These are phyloP conservation scores for Fusarium annulatum DNA, from an alignment of 2,329 filamentous ascomycete species.

Conservation along the genomic window DNA sequence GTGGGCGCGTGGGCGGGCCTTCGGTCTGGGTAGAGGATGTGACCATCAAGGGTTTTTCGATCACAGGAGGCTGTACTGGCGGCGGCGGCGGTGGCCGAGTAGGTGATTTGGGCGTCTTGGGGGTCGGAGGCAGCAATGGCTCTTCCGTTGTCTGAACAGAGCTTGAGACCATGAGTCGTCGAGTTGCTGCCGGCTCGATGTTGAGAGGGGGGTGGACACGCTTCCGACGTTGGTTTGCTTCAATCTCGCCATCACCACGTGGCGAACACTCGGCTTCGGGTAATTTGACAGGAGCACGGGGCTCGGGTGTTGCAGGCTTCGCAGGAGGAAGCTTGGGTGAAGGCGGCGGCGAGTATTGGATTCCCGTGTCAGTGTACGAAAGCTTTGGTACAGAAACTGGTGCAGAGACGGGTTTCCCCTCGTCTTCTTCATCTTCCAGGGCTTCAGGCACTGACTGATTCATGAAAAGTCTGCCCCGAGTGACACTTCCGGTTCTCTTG, in stretches of 20 bases:
- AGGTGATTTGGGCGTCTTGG: slow-evolving; percentile 58
- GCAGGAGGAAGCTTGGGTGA: slow-evolving; percentile 68
- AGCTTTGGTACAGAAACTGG: slow-evolving; percentile 52
- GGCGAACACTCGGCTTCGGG: slow-evolving; percentile 57
- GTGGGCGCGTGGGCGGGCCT: slow-evolving; percentile 16
- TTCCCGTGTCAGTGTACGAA: slow-evolving; percentile 77
- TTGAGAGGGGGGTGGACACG: slow-evolving; percentile 67
- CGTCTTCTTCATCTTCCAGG: slow-evolving; percentile 66
- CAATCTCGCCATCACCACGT: slow-evolving; percentile 68
- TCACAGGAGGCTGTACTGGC: slow-evolving; percentile 45
- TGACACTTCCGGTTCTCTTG: slow-evolving; percentile 65
- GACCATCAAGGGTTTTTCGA: slow-evolving; percentile 55
- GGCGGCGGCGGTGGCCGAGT: slow-evolving; percentile 54
- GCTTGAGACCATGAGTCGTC: slow-evolving; percentile 70
- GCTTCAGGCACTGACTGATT: slow-evolving; percentile 67
- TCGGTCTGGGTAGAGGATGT: slow-evolving; percentile 73
- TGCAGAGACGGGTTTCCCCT: slow-evolving; percentile 55
- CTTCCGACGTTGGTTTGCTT: slow-evolving; percentile 80
- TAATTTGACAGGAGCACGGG: slow-evolving; percentile 52
- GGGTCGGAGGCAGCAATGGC: slow-evolving; percentile 74
- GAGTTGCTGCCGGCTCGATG: slow-evolving; percentile 57
- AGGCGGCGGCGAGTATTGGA: slow-evolving; percentile 86
- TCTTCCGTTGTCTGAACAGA: slow-evolving; percentile 71
- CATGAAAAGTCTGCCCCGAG: slow-evolving; percentile 63
- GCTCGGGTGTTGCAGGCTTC: slow-evolving; percentile 58